Percentiles rank a stretch among this genome's conserved stretches.
Evolutionary conservation across 2,329 filamentous ascomycete species (phyloP).

Genomic region (Hypoxylon sp.): DNA sequence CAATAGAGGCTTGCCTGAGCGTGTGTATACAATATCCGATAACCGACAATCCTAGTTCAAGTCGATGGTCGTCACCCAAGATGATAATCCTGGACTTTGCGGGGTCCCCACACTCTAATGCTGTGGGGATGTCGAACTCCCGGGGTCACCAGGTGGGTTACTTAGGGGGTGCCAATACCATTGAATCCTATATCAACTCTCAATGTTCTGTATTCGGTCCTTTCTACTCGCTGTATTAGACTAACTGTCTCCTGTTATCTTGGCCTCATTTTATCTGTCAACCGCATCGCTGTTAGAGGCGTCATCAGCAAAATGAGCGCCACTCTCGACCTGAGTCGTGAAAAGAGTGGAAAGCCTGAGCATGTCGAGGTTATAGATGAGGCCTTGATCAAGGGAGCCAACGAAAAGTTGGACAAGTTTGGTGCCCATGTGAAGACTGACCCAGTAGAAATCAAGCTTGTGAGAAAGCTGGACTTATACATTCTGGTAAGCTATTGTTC

Average conservation of each 20-base stretch:
- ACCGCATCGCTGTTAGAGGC: neutral
- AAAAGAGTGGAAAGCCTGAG: constrained; percentile 5
- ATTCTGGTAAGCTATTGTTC: constrained; percentile 51
- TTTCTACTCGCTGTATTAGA: neutral
- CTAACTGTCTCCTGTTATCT: neutral
- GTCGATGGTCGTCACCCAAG: constrained; percentile 1
- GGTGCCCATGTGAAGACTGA: constrained; percentile 55
- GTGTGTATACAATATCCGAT: constrained; percentile 1
- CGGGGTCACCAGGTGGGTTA: neutral
- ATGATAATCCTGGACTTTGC: constrained; percentile 17
- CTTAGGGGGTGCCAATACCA: neutral
- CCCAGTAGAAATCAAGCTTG: constrained; percentile 56
- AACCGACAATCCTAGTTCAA: constrained; percentile 11
- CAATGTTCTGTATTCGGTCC: neutral
- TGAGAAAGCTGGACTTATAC: constrained; percentile 56
- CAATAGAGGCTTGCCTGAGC: neutral
- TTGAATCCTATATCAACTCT: neutral
- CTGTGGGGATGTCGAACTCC: neutral
- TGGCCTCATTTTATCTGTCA: neutral
- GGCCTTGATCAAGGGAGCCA: constrained; percentile 3
- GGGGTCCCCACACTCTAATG: constrained; percentile 21
- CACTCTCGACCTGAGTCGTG: neutral
- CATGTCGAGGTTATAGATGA: constrained; percentile 24
- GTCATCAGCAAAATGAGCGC: constrained; percentile 2
- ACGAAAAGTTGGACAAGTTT: constrained; percentile 52